Evolutionary conservation across 148 eudicot genomes (phyloP).

Genomic region (Rheum nobile): DNA sequence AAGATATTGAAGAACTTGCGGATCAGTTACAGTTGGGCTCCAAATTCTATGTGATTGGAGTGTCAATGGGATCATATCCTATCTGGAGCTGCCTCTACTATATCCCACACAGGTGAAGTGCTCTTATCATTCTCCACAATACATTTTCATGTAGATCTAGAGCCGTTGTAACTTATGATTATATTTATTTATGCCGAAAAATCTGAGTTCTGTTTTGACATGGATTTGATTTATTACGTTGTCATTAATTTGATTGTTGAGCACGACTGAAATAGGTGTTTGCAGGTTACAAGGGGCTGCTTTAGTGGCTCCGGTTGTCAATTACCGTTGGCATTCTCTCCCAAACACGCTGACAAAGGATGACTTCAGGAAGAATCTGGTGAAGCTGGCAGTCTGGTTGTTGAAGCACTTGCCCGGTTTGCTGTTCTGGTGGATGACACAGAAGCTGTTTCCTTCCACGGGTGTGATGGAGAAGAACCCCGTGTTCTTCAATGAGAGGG

Average conservation of each 20-base stretch:
- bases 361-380: constrained; percentile 14
- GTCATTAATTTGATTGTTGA: not conserved
- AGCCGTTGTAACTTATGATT: not conserved
- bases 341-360: constrained; percentile 10
- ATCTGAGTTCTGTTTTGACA: not conserved
- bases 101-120: constrained; percentile 21
- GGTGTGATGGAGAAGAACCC: constrained; percentile 21
- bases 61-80: constrained; percentile 20
- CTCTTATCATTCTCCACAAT: too few species aligned
- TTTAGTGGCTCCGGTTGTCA: constrained; percentile 22
- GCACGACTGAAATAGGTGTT: not conserved
- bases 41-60: constrained; percentile 21
- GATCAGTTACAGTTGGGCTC: constrained; percentile 23
- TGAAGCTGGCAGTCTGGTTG: constrained; percentile 15
- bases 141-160: too few species aligned
- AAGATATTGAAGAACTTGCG: constrained; percentile 29
- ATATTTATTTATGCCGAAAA: not conserved
- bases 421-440: constrained; percentile 20
- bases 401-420: constrained; percentile 18
- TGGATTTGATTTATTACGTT: not conserved
- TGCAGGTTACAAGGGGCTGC: constrained; percentile 25
- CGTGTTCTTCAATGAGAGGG: constrained; percentile 11
- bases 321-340: constrained; percentile 31
- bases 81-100: constrained; percentile 23
- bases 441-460: constrained; percentile 17